Conservation (phyloP, 305 asterid species). For the Fraxinus albicans region DNA sequence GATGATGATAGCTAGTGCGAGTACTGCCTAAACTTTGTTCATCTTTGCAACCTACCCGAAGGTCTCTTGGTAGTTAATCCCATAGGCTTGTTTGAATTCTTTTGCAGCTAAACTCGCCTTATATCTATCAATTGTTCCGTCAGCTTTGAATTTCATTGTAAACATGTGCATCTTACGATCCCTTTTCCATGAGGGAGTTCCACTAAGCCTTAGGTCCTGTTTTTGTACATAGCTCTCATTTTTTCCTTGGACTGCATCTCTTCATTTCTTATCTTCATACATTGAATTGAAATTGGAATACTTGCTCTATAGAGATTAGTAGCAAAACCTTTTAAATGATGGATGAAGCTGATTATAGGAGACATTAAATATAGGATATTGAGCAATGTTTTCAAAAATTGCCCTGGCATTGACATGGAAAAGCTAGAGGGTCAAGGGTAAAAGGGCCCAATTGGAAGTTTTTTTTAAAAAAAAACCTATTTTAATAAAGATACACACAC, state of each 20-base stretch:
- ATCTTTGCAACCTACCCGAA: background rate
- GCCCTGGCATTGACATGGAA: no score
- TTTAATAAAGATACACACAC: no score
- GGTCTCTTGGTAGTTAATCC: background rate
- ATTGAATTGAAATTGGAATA: background rate
- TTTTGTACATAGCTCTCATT: background rate
- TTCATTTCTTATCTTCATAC: background rate
- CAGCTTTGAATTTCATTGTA: background rate
- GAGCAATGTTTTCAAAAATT: no score
- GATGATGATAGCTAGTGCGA: background rate
- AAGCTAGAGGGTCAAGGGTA: no score
- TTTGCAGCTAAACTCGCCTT: background rate
- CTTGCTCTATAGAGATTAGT: background rate
- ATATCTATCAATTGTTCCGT: background rate
- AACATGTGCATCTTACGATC: background rate
- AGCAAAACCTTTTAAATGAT: background rate
- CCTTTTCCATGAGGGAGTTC: background rate
- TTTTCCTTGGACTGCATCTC: background rate
- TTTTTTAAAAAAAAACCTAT: no score
- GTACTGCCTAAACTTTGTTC: background rate
- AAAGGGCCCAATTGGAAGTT: no score
- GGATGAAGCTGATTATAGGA: no score
- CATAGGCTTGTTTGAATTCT: background rate
- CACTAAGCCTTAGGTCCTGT: background rate
- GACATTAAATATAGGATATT: no score